A percentile compares a stretch with the other conserved stretches of the same genome.
Evolutionary conservation across 1,139 yeast species (phyloP).

Genomic region (Candida buenavistaensis): DNA sequence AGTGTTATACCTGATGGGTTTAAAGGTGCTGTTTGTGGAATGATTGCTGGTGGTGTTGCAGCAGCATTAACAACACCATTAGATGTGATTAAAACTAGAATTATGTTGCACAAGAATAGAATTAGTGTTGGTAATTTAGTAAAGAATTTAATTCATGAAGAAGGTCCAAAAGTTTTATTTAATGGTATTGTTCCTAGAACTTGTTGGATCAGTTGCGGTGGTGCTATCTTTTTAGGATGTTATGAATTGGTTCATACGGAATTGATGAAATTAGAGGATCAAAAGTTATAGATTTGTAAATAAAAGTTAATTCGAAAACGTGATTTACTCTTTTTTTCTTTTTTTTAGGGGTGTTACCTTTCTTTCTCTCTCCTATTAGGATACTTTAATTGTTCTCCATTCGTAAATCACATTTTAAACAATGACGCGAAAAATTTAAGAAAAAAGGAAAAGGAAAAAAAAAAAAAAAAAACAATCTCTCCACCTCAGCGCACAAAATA

Average conservation of each 20-base stretch:
- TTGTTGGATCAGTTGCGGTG: conserved; percentile 97
- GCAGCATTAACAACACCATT: conserved; percentile 94
- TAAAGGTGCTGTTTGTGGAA: conserved; percentile 93
- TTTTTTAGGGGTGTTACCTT: no score
- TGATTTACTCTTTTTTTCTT: not conserved
- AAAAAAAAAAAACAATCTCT: not conserved
- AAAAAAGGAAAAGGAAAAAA: not conserved
- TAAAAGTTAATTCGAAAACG: no score
- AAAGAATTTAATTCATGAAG: conserved; percentile 52
- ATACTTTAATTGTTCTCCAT: no score
- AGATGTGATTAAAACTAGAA: conserved; percentile 87
- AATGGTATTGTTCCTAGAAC: conserved; percentile 93
- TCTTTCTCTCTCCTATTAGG: no score
- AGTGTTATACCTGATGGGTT: conserved; percentile 29
- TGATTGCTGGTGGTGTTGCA: conserved; percentile 91
- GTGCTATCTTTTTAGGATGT: conserved; percentile 93
- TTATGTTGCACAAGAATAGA: conserved; percentile 69
- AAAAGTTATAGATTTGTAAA: no score
- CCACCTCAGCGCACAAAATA: no score
- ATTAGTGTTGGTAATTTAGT: conserved; percentile 50
- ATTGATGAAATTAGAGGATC: conserved; percentile 2
- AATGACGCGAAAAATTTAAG: no score
- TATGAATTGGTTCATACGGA: conserved; percentile 66
- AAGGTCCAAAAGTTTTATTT: conserved; percentile 68
- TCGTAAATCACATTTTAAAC: no score